These are phyloP conservation scores for Elsinoe arachidis DNA, from an alignment of 2,329 filamentous ascomycete genomes.

Conservation along the genomic window DNA sequence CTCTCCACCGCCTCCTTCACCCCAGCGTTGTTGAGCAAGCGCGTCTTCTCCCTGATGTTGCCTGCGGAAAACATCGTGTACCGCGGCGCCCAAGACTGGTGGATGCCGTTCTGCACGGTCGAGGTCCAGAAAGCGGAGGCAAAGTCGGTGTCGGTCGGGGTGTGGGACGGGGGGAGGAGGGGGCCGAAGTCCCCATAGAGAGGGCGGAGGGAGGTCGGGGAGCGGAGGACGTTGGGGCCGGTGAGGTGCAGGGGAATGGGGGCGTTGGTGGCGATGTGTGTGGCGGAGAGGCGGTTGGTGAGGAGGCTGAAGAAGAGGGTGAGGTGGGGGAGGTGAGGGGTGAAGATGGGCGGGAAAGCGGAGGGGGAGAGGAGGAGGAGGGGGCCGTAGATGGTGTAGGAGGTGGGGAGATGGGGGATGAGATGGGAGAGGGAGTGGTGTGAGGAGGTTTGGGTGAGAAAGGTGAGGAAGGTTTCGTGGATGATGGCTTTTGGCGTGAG, in stretches of 20 bases:
- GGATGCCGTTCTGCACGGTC: conserved; percentile 64
- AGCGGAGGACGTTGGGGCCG: conserved; percentile 61
- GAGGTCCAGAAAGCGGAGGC: conserved; percentile 66
- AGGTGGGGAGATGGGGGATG: conserved; percentile 21
- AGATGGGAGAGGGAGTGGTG: background rate
- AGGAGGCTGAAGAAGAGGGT: conserved; percentile 35
- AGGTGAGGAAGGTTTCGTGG: background rate
- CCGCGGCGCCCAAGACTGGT: conserved; percentile 76
- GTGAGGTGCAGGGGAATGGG: conserved; percentile 39
- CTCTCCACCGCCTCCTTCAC: conserved; percentile 25
- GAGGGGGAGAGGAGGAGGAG: conserved; percentile 49
- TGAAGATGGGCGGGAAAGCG: conserved; percentile 35
- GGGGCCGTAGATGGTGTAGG: conserved; percentile 49
- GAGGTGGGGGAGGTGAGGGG: conserved; percentile 20
- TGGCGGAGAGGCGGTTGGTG: conserved; percentile 35
- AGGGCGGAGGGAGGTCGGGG: conserved; percentile 60
- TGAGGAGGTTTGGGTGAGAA: background rate
- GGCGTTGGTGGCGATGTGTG: conserved; percentile 51
- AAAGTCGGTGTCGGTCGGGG: conserved; percentile 47
- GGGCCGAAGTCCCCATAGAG: conserved; percentile 69
- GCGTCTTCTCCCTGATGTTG: conserved; percentile 80
- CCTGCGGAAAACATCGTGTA: conserved; percentile 94
- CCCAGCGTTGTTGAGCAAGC: conserved; percentile 49
- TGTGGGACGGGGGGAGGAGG: conserved; percentile 4
- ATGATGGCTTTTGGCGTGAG: background rate